phyloP scores from a whole-genome alignment of 2,329 filamentous ascomycete species.

The Fusarium sp. region DNA sequence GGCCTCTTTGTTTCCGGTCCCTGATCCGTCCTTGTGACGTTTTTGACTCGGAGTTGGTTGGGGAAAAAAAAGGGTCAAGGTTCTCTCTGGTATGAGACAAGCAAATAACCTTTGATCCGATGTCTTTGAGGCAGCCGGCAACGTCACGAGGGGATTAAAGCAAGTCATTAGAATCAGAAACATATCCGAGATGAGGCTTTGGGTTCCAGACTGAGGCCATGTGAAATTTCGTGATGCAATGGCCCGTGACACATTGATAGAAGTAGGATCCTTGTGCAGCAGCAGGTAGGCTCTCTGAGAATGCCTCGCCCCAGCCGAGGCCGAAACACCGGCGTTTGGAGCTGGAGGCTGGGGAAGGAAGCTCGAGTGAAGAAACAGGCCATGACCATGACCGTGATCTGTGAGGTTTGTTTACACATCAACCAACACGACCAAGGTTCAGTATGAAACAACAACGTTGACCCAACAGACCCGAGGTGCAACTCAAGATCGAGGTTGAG shows the following conservation, averaged over 20 bases:
- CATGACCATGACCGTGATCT: conserved; percentile 10
- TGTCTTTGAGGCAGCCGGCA: background rate
- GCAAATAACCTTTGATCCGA: conserved; percentile 1
- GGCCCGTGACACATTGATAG: background rate
- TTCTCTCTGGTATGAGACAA: background rate
- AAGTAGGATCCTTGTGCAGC: background rate
- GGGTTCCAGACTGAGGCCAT: conserved; percentile 4
- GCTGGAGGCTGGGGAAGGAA: conserved; percentile 13
- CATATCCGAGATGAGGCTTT: conserved; percentile 31
- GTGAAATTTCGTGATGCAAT: background rate
- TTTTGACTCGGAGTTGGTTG: background rate
- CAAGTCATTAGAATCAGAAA: conserved; percentile 18
- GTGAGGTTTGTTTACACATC: conserved; percentile 7
- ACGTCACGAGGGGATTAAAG: conserved; percentile 1
- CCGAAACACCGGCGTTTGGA: conserved; percentile 31
- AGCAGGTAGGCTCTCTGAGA: conserved; percentile 2
- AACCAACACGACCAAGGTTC: conserved; percentile 10
- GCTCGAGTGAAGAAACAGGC: conserved; percentile 7
- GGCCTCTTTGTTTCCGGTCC: conserved; percentile 6
- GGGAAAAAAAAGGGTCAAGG: background rate
- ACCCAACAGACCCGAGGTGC: background rate
- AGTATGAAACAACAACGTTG: conserved; percentile 30
- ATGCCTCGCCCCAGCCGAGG: conserved; percentile 10
- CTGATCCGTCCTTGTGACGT: background rate
- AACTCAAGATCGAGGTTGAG: background rate